phyloP scores from a whole-genome alignment of 495 filamentous ascomycete species.

The Emericellopsis terricola region DNA sequence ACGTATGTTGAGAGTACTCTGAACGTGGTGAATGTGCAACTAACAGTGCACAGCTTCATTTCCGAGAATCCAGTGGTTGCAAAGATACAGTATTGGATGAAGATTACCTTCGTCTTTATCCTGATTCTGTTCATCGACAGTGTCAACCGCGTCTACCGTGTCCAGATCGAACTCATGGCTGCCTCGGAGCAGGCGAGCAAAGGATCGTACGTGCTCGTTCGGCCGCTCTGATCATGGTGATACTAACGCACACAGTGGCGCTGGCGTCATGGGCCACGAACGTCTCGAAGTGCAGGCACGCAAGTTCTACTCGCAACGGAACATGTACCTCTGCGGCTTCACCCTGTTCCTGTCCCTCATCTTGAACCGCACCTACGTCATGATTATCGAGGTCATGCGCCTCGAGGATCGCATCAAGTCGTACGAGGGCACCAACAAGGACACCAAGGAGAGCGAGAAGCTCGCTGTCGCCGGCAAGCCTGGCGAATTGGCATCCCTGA shows the following conservation, averaged over 20 bases:
- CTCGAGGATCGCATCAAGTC: constrained; percentile 86
- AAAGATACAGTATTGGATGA: constrained; percentile 31
- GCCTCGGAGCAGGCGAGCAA: constrained; percentile 26
- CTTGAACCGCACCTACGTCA: constrained; percentile 95
- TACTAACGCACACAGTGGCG: constrained; percentile 19
- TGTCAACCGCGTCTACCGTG: constrained; percentile 94
- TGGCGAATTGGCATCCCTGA: constrained; percentile 37
- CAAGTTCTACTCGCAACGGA: constrained; percentile 99
- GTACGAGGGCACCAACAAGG: constrained; percentile 58
- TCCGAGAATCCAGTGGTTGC: constrained; percentile 58
- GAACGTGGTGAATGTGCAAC: not conserved
- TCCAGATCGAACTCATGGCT: constrained; percentile 67
- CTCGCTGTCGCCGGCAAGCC: constrained; percentile 56
- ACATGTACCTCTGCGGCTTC: constrained; percentile 99
- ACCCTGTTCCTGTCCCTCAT: constrained; percentile 97
- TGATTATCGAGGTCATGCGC: constrained; percentile 87
- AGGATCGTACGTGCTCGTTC: not conserved
- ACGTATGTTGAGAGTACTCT: constrained; percentile 32
- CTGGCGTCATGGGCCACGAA: constrained; percentile 66
- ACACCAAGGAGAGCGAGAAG: constrained; percentile 55
- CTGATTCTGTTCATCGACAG: constrained; percentile 95
- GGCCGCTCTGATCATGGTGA: not conserved
- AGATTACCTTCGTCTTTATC: constrained; percentile 98
- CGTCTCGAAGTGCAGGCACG: constrained; percentile 96
- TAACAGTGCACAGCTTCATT: constrained; percentile 30